Percentiles rank a stretch among this genome's conserved stretches.
phyloP scores from a whole-genome alignment of 2,329 filamentous ascomycete species.

The Fonsecaea pugnacius region DNA sequence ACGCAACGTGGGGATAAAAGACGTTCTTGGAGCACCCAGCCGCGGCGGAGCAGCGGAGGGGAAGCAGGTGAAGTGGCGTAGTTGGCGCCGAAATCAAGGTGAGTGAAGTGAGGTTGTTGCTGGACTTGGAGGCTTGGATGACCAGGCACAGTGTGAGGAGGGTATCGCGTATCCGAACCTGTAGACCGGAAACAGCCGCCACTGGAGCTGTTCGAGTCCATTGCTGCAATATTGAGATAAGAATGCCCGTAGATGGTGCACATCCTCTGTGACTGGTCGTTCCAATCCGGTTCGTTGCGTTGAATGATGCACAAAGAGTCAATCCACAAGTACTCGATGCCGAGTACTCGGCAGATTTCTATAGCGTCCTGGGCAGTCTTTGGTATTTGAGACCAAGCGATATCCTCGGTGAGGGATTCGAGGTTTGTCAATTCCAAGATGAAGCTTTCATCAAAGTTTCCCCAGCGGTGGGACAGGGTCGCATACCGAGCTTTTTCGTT shows the following conservation, averaged over 20 bases:
- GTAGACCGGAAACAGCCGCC: constrained; percentile 11
- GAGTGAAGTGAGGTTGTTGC: constrained; percentile 15
- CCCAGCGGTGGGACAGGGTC: constrained; percentile 14
- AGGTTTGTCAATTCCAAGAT: constrained; percentile 4
- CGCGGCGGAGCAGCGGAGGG: neutral
- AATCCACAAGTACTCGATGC: constrained; percentile 16
- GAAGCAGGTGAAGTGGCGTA: neutral
- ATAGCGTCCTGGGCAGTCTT: constrained; percentile 8
- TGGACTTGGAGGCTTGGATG: constrained; percentile 4
- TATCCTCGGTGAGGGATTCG: constrained; percentile 9
- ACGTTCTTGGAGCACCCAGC: constrained; percentile 13
- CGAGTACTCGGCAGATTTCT: constrained; percentile 6
- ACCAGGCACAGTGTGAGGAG: constrained; percentile 3
- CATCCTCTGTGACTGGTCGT: constrained; percentile 9
- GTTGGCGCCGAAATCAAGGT: constrained; percentile 9
- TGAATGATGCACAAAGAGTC: constrained; percentile 11
- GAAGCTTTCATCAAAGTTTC: neutral
- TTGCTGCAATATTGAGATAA: constrained; percentile 9
- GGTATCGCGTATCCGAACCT: constrained; percentile 4
- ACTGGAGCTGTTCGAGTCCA: neutral
- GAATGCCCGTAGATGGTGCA: constrained; percentile 6
- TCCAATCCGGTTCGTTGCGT: constrained; percentile 3
- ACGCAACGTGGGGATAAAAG: constrained; percentile 6
- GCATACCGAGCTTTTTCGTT: constrained; percentile 7
- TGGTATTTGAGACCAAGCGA: constrained; percentile 1